Conservation (phyloP, 352 stramenopile species). For the Pythium coloratum region DNA sequence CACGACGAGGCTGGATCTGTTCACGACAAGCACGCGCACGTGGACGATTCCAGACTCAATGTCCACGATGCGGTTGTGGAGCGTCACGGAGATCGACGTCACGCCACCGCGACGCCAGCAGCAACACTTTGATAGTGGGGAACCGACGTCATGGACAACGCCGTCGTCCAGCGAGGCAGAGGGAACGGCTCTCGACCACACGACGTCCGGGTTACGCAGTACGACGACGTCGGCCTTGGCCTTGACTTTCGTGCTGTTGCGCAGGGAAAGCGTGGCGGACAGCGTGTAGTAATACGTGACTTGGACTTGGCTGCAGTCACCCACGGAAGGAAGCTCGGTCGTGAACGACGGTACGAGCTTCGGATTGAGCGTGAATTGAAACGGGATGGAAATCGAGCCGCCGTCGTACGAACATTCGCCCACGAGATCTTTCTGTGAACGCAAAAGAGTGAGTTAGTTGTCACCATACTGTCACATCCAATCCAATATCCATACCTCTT, state of each 20-base stretch:
- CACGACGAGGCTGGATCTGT: not conserved
- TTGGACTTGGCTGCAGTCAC: not conserved
- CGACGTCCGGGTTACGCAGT: not conserved
- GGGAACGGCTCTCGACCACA: conserved; percentile 1
- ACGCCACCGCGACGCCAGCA: conserved; percentile 1
- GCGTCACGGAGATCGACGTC: not conserved
- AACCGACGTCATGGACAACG: not conserved
- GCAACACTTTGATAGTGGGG: not conserved
- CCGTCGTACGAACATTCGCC: not conserved
- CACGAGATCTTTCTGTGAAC: not conserved
- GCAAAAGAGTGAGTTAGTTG: not conserved
- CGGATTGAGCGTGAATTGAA: not conserved
- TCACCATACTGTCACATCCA: no score
- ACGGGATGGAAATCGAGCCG: not conserved
- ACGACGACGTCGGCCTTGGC: not conserved
- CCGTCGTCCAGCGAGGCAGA: not conserved
- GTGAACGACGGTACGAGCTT: conserved; percentile 1
- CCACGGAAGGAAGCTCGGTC: not conserved
- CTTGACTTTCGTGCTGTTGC: conserved; percentile 4
- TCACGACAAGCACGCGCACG: conserved; percentile 1
- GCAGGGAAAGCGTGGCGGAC: not conserved
- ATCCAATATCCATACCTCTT: not conserved
- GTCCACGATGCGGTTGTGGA: conserved; percentile 13
- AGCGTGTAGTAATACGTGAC: not conserved
- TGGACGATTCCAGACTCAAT: conserved; percentile 7